A percentile compares a stretch with the other conserved stretches of the same genome.
Conservation (phyloP, 2,329 filamentous ascomycete genomes). For the Myriosclerotinia curreyana region DNA sequence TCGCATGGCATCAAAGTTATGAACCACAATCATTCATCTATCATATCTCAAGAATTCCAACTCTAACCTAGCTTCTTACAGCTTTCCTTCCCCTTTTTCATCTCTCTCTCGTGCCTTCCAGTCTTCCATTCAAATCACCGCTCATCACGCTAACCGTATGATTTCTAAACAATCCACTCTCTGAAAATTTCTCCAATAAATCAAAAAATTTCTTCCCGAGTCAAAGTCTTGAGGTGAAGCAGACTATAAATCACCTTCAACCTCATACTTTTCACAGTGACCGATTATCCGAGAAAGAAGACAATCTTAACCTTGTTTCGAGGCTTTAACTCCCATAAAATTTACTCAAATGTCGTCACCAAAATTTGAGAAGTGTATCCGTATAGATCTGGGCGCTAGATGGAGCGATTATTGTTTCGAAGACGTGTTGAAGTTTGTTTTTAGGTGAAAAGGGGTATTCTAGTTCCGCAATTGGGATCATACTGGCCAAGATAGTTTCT, state of each 20-base stretch:
- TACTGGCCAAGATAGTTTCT: slow-evolving; percentile 27
- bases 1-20: neutral
- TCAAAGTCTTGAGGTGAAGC: neutral
- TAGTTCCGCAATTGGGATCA: slow-evolving; percentile 41
- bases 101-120: slow-evolving; percentile 1
- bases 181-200: neutral
- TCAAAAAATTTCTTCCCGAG: neutral
- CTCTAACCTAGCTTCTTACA: neutral
- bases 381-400: slow-evolving; percentile 17
- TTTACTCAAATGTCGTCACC: neutral
- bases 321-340: slow-evolving; percentile 1
- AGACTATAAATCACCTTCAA: neutral
- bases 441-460: slow-evolving; percentile 46
- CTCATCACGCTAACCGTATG: neutral
- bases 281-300: too few relatives aligned
- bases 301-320: too few relatives aligned
- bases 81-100: slow-evolving; percentile 7
- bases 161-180: neutral
- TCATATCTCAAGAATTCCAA: neutral
- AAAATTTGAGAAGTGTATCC: slow-evolving; percentile 4
- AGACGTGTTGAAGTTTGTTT: slow-evolving; percentile 45
- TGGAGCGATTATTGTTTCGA: slow-evolving; percentile 45
- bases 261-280: neutral
- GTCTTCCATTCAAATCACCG: neutral
- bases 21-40: neutral